phyloP scores from a whole-genome alignment of 805 yeast genomes.

The Cyberlindnera samutprakarnensis region DNA sequence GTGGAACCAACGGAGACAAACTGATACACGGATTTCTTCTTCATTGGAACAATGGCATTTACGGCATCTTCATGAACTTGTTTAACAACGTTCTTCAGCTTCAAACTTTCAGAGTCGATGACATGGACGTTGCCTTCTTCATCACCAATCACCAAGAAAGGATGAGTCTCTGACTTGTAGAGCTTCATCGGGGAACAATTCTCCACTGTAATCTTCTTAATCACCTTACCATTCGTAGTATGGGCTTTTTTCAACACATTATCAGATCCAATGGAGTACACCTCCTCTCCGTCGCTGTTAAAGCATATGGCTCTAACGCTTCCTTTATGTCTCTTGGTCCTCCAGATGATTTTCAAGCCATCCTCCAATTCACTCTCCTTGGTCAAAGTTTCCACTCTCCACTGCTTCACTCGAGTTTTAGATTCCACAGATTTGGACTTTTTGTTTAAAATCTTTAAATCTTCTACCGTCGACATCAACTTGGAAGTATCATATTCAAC shows the following conservation, averaged over 20 bases:
- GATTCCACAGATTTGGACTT: conserved; percentile 4
- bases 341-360: conserved; percentile 48
- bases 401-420: conserved; percentile 36
- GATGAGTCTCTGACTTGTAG: conserved; percentile 27
- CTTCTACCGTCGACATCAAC: conserved; percentile 29
- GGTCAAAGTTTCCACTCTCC: conserved; percentile 30
- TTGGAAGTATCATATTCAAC: conserved; percentile 46
- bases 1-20: conserved; percentile 79
- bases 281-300: conserved; percentile 38
- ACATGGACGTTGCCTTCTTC: conserved; percentile 67
- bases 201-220: conserved; percentile 22
- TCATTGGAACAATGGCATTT: conserved; percentile 64
- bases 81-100: conserved; percentile 39
- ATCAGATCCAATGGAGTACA: conserved; percentile 77
- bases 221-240: conserved; percentile 68
- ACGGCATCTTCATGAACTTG: conserved; percentile 72
- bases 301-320: conserved; percentile 71
- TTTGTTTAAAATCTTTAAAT: conserved; percentile 20
- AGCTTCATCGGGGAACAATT: conserved; percentile 25
- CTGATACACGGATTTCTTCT: conserved; percentile 68
- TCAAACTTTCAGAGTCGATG: conserved; percentile 46
- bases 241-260: conserved; percentile 68
- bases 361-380: conserved; percentile 17
- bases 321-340: conserved; percentile 84
- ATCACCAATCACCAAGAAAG: conserved; percentile 46